Evolutionary conservation across 306 rosid genomes (phyloP), one percentile per base, ranked within the genome.

Genomic region (Pterocarpus macrocarpus): DNA sequence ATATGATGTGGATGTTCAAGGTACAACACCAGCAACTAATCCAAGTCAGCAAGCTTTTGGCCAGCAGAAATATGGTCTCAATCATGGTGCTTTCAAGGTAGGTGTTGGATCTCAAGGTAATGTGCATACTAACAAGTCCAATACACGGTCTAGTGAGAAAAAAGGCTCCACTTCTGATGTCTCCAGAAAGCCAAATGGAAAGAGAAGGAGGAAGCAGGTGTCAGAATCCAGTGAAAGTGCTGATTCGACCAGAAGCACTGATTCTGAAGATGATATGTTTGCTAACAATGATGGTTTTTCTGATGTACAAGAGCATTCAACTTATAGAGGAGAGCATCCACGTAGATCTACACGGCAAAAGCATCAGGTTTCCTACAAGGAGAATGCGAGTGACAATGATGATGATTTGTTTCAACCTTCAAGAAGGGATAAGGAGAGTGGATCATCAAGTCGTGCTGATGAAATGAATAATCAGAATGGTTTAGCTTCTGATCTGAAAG

Each of bases 321-420:
- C 49, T 47, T 10, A 39, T 56, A 79, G 79, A 77, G 91, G 87
- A 43, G 87, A 65, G 63, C 62, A 66, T 76, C 93, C 82, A 6
- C 92, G 99, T 17, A 91, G 99, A 78, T 95, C 99, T 52, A 32
- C 86, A 1, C 90, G 99, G 50, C 87, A 56, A 56, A 95, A 85
- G 86, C 94, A 91, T 76, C 82, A 89, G 69, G 88, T 91, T 85
- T 87, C 95, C 38, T 93, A 92, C 65, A 84, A 78, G 52, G 99
- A 93, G 85, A 92, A 89, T 81, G n/a, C 45, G 35, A 91, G 96
- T 58, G 97, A 90, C 8, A 89, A 88, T 1, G 90, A 87, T 16
- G 85, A 65, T 0, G 86, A 50, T n/a, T 13, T 6, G 17, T 5
- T 36, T 17, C 47, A 43, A 57, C 68, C 85, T 55, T 71, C 75